Base-by-base conservation (phyloP, 1,284 basidiomycete genomes). In the Heterobasidion irregulare region DNA sequence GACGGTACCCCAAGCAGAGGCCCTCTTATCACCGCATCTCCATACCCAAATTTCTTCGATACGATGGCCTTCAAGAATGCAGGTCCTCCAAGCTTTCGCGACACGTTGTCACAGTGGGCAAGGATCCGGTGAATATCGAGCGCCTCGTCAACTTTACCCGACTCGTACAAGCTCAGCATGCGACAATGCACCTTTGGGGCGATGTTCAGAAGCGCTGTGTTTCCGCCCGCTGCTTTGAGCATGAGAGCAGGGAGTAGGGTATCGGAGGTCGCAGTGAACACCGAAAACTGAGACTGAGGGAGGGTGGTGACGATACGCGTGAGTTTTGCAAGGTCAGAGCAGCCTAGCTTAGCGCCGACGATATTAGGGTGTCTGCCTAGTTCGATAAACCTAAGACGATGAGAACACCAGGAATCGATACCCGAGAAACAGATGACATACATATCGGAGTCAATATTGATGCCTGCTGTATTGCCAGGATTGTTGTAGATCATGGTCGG, bases 401-500 rank as follows among this genome's bases (percentile, higher is more conserved):
- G 26, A 26, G 4, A 26, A 26, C 26, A 26, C 6, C 26, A 26
- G 26, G 4, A 5, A 26, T 26, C 26, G 26, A 26, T 26, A 0
- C 4, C 26, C 4, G 4, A 26, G 26, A 26, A 6, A 26, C 4
- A 26, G 26, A 26, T 4, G 4, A 5, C 26, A 26, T 26, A 26
- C 53, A 82, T 79, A 68, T 95, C 92, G 0, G 89, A 92, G 68
- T 91, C 86, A 54, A 96, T 82, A 67, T 97, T 91, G 61, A 92
- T 81, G 10, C 93, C 92, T 0, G 90, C 84, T 0, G 91, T 89
- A 10, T 87, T 84, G 32, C 72, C 70, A 47, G 94, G 91, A 74
- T 93, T 94, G 72, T 95, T 95, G 78, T 96, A 96, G 52, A 95
- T 78, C 85, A 96, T 86, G 47, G 87, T 83, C 0, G 92, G 93